These are phyloP conservation scores for Colletotrichum endophyticum DNA, from an alignment of 2,329 filamentous ascomycete species.

Conservation along the genomic window DNA sequence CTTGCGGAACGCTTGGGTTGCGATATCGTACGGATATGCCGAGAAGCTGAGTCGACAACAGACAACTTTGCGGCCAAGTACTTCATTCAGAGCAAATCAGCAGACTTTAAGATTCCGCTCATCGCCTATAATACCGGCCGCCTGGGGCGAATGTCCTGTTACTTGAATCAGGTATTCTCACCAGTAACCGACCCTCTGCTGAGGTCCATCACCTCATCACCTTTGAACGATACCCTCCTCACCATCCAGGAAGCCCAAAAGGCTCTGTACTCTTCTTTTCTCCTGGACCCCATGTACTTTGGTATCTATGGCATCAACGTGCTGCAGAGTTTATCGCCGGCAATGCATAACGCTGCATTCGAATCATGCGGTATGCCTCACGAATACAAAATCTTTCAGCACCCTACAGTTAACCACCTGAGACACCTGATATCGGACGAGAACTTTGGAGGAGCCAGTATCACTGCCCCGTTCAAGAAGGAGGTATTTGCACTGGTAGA, in stretches of 20 bases:
- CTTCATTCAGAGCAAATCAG: slow-evolving; percentile 53
- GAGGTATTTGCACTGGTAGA: slow-evolving; percentile 72
- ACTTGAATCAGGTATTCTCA: slow-evolving; percentile 68
- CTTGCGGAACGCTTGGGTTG: slow-evolving; percentile 63
- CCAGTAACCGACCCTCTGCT: slow-evolving; percentile 54
- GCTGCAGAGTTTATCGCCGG: slow-evolving; percentile 74
- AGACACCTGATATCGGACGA: slow-evolving; percentile 67
- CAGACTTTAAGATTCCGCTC: slow-evolving; percentile 52
- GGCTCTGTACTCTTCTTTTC: slow-evolving; percentile 69
- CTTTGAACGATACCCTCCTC: slow-evolving; percentile 32
- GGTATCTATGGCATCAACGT: slow-evolving; percentile 76
- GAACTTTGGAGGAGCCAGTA: slow-evolving; percentile 73
- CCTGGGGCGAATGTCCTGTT: slow-evolving; percentile 67
- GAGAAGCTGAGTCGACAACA: slow-evolving; percentile 56
- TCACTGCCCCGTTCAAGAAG: slow-evolving; percentile 77
- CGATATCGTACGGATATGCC: slow-evolving; percentile 65
- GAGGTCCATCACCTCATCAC: slow-evolving; percentile 21
- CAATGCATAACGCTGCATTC: slow-evolving; percentile 77
- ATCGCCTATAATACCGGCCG: slow-evolving; percentile 70
- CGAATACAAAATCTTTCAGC: slow-evolving; percentile 66
- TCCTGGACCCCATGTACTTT: slow-evolving; percentile 72
- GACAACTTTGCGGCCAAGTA: slow-evolving; percentile 67
- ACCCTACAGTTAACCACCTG: slow-evolving; percentile 65
- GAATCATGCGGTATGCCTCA: slow-evolving; percentile 72
- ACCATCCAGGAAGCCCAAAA: slow-evolving; percentile 68